Conservation (phyloP, 495 filamentous ascomycete species). For the Corynascus novoguineensis region DNA sequence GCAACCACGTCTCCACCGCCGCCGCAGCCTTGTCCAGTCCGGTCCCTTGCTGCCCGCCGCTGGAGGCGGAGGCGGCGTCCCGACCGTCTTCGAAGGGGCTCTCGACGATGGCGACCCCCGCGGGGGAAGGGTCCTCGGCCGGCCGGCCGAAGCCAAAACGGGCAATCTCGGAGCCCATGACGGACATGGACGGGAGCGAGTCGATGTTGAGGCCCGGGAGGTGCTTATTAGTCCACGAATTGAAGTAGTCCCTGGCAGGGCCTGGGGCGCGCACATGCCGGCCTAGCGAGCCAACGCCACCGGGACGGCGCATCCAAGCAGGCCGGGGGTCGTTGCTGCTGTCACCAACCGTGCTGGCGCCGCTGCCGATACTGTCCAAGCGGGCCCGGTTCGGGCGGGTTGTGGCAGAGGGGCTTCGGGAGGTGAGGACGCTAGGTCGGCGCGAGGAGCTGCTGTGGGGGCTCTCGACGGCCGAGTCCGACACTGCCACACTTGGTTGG, state of each 20-base stretch:
- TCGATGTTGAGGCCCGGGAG: constrained; percentile 64
- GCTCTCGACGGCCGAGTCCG: constrained; percentile 30
- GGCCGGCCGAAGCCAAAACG: constrained; percentile 43
- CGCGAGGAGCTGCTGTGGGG: constrained; percentile 37
- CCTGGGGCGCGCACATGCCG: constrained; percentile 64
- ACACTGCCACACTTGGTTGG: constrained; percentile 39
- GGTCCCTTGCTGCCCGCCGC: constrained; percentile 26
- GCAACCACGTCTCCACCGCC: constrained; percentile 82
- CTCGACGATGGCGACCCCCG: constrained; percentile 41
- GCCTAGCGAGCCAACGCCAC: constrained; percentile 76
- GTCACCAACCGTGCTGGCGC: too few species aligned
- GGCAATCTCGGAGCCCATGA: constrained; percentile 45
- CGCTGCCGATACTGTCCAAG: constrained; percentile 29
- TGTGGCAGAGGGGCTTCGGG: constrained; percentile 5
- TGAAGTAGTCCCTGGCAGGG: constrained; percentile 73
- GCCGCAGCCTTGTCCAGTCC: constrained; percentile 76
- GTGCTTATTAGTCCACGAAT: constrained; percentile 70
- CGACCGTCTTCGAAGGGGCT: constrained; percentile 43
- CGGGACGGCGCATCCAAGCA: constrained; percentile 66
- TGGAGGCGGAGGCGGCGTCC: constrained; percentile 26
- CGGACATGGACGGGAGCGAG: constrained; percentile 48
- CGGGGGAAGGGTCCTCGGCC: constrained; percentile 18
- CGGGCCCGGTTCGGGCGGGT: constrained; percentile 18
- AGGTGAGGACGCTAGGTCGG: constrained; percentile 34
- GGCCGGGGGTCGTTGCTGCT: constrained; percentile 32